Conservation (phyloP, 2,329 filamentous ascomycete species). For the Ceratocystiopsis sp. region DNA sequence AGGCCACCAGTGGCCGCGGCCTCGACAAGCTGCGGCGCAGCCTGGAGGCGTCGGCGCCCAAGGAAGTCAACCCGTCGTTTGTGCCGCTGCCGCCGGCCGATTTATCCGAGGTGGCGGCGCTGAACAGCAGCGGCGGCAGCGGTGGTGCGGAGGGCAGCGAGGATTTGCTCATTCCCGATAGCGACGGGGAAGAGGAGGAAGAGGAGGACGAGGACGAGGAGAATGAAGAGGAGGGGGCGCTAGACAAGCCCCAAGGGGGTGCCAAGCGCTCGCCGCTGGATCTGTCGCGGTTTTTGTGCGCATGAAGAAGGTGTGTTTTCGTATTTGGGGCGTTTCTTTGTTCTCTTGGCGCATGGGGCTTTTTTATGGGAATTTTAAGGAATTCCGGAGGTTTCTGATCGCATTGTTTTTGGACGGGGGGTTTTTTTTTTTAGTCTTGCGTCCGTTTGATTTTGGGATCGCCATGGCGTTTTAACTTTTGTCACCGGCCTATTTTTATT, state of each 20-base stretch:
- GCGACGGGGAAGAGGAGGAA: conserved; percentile 27
- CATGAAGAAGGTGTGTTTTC: conserved; percentile 7
- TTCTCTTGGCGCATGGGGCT: too few species aligned
- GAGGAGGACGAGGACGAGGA: background rate
- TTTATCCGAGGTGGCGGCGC: conserved; percentile 32
- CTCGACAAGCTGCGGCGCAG: conserved; percentile 10
- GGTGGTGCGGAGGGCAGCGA: conserved; percentile 30
- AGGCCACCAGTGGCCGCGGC: too few species aligned
- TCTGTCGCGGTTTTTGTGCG: conserved; percentile 30
- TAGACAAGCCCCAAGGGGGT: conserved; percentile 1
- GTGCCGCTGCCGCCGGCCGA: conserved; percentile 38
- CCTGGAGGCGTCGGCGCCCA: conserved; percentile 11
- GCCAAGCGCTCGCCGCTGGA: conserved; percentile 20
- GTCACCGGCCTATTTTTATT: too few species aligned
- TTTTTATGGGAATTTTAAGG: too few species aligned
- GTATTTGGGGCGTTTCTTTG: too few species aligned
- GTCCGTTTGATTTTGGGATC: too few species aligned
- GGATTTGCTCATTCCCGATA: conserved; percentile 37
- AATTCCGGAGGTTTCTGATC: too few species aligned
- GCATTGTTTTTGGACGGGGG: too few species aligned
- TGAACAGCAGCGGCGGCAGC: conserved; percentile 20
- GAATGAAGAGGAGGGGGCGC: too few species aligned
- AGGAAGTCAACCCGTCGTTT: conserved; percentile 37
- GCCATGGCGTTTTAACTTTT: too few species aligned
- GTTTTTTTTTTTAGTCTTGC: too few species aligned